phyloP scores from a whole-genome alignment of 2,329 filamentous ascomycete species.

The Rugonectria rugulosa region DNA sequence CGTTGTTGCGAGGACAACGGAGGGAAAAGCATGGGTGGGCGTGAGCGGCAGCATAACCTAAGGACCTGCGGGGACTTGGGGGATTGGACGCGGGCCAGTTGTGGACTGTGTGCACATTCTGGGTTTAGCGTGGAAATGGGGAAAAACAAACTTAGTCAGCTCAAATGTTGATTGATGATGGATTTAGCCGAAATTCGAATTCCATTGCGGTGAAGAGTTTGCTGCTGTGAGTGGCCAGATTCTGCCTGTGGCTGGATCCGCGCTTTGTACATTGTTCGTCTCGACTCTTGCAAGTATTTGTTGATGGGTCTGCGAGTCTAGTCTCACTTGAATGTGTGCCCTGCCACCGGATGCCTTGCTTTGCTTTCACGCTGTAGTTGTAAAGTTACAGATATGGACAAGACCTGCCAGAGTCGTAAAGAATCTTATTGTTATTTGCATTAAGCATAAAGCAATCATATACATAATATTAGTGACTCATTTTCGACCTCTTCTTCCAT shows the following conservation, averaged over 20 bases:
- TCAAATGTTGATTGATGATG: constrained; percentile 19
- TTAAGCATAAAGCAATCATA: too few species aligned
- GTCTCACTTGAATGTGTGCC: too few species aligned
- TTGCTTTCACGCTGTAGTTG: too few species aligned
- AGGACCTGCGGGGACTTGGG: too few species aligned
- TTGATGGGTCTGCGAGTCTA: too few species aligned
- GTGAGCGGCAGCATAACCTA: constrained; percentile 12
- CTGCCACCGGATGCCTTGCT: too few species aligned
- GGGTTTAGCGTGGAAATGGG: too few species aligned
- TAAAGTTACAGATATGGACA: too few species aligned
- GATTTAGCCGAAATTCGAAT: constrained; percentile 23
- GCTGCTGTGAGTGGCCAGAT: constrained; percentile 4
- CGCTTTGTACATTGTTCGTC: constrained; percentile 4
- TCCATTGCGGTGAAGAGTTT: constrained; percentile 12
- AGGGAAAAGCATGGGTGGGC: constrained; percentile 33
- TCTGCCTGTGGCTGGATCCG: constrained; percentile 14
- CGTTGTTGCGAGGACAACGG: constrained; percentile 55
- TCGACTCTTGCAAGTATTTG: neutral
- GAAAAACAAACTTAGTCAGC: constrained; percentile 43
- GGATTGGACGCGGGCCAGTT: neutral
- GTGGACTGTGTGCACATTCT: constrained; percentile 8
- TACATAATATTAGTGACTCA: too few species aligned
- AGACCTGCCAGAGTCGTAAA: too few species aligned
- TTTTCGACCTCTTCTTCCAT: too few species aligned
- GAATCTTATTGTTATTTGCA: too few species aligned